Conservation (phyloP, 129 eudicot genomes). For the Flaveria linearis region DNA sequence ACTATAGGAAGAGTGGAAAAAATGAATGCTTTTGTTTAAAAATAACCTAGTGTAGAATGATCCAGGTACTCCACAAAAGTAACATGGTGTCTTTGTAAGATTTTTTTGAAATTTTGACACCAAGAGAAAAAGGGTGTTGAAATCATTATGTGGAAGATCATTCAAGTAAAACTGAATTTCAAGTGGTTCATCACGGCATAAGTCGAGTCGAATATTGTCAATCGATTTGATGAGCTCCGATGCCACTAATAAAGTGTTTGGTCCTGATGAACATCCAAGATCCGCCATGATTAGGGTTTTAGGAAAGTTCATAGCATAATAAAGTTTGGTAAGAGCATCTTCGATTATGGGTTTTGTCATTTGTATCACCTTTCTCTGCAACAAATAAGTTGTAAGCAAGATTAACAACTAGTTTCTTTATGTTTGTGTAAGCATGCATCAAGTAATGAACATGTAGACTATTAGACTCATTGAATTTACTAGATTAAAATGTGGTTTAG, state of each 20-base stretch:
- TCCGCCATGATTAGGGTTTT: slow-evolving; percentile 59
- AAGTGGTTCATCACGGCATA: slow-evolving; percentile 34
- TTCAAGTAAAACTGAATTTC: slow-evolving; percentile 63
- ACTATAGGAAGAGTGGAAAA: slow-evolving; percentile 80
- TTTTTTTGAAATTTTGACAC: slow-evolving; percentile 43
- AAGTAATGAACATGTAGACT: background rate
- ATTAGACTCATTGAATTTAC: too few relatives aligned
- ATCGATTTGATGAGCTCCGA: slow-evolving; percentile 40
- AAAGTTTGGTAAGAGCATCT: slow-evolving; percentile 50
- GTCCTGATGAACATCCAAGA: slow-evolving; percentile 85
- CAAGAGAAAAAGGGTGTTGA: slow-evolving; percentile 56
- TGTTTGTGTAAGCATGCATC: background rate
- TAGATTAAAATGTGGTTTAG: too few relatives aligned
- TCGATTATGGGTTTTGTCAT: slow-evolving; percentile 56
- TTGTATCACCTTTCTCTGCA: slow-evolving; percentile 52
- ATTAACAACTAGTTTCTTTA: background rate
- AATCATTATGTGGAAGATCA: slow-evolving; percentile 79
- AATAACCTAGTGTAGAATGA: slow-evolving; percentile 71
- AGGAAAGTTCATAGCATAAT: slow-evolving; percentile 32
- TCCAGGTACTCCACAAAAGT: slow-evolving; percentile 62
- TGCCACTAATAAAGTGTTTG: slow-evolving; percentile 56
- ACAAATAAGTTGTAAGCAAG: background rate
- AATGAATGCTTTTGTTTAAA: slow-evolving; percentile 49
- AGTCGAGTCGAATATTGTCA: slow-evolving; percentile 25
- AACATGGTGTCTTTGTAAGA: slow-evolving; percentile 40